Evolutionary conservation across 192 early-diverging fungal species (phyloP).

Genomic region (Globomyces pollinis-pini): DNA sequence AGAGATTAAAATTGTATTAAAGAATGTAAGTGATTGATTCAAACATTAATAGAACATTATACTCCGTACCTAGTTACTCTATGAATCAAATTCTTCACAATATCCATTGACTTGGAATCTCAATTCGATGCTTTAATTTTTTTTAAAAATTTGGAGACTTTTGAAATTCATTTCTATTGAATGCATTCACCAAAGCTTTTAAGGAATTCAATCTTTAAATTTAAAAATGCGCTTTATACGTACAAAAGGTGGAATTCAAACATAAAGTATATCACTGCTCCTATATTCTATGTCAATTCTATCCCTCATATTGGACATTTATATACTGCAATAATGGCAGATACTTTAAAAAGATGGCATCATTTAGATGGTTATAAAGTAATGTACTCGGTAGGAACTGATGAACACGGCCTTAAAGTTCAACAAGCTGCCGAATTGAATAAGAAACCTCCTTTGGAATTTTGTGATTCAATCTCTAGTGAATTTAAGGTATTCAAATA

Average conservation of each 20-base stretch:
- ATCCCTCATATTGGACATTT: slow-evolving; percentile 93
- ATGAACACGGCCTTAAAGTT: slow-evolving; percentile 96
- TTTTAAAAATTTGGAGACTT: too few relatives aligned
- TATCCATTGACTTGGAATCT: too few relatives aligned
- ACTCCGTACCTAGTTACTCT: too few relatives aligned
- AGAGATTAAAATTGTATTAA: too few relatives aligned
- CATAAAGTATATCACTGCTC: slow-evolving; percentile 51
- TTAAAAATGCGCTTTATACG: too few relatives aligned
- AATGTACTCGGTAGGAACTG: slow-evolving; percentile 71
- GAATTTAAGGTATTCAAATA: slow-evolving; percentile 63
- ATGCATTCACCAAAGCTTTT: not conserved
- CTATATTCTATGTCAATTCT: slow-evolving; percentile 88
- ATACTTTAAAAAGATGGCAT: slow-evolving; percentile 30
- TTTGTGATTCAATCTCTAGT: slow-evolving; percentile 69
- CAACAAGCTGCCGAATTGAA: slow-evolving; percentile 75
- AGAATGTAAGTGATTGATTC: too few relatives aligned
- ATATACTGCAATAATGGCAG: slow-evolving; percentile 79
- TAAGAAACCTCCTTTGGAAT: slow-evolving; percentile 46
- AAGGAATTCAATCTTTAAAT: not conserved
- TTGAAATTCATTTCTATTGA: too few relatives aligned
- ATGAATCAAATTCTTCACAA: too few relatives aligned
- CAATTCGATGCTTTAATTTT: too few relatives aligned
- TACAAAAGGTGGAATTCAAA: too few relatives aligned
- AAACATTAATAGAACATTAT: too few relatives aligned
- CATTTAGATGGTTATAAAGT: slow-evolving; percentile 52